Conservation (phyloP, 495 filamentous ascomycete species). For the Penicillium cinerascens region DNA sequence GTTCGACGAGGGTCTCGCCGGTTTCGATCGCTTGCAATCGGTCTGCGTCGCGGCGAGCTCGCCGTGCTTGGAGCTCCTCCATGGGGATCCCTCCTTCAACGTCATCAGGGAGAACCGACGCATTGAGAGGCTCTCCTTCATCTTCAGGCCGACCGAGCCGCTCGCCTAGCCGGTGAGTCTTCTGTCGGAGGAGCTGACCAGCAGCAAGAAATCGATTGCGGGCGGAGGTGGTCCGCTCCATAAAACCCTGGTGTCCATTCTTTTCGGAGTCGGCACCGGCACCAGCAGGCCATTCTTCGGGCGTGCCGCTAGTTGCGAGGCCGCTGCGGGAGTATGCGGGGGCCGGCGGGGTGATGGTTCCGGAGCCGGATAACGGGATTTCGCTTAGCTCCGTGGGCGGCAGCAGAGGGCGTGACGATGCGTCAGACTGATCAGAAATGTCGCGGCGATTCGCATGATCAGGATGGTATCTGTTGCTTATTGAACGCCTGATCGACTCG, state of each 20-base stretch:
- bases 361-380: constrained; percentile 10
- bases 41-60: constrained; percentile 21
- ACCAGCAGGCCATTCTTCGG: not conserved
- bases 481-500: constrained; percentile 19
- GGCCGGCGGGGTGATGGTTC: constrained; percentile 29
- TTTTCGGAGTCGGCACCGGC: constrained; percentile 13
- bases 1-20: constrained; percentile 19
- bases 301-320: constrained; percentile 7
- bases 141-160: constrained; percentile 39
- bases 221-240: constrained; percentile 18
- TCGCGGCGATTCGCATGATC: constrained; percentile 2
- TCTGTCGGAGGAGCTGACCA: constrained; percentile 35
- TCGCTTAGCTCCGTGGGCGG: constrained; percentile 15
- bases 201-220: constrained; percentile 32
- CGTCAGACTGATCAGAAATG: constrained; percentile 8
- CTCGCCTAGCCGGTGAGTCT: constrained; percentile 32
- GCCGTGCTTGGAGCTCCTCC: constrained; percentile 20
- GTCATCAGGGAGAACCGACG: constrained; percentile 35
- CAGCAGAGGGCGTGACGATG: constrained; percentile 16
- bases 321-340: constrained; percentile 21
- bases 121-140: constrained; percentile 36
- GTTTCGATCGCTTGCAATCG: constrained; percentile 13
- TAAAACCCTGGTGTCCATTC: constrained; percentile 2
- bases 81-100: constrained; percentile 26
- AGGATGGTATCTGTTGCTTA: constrained; percentile 9